Evolutionary conservation across 106 monocot species (phyloP).

Genomic region (Allium fistulosum): DNA sequence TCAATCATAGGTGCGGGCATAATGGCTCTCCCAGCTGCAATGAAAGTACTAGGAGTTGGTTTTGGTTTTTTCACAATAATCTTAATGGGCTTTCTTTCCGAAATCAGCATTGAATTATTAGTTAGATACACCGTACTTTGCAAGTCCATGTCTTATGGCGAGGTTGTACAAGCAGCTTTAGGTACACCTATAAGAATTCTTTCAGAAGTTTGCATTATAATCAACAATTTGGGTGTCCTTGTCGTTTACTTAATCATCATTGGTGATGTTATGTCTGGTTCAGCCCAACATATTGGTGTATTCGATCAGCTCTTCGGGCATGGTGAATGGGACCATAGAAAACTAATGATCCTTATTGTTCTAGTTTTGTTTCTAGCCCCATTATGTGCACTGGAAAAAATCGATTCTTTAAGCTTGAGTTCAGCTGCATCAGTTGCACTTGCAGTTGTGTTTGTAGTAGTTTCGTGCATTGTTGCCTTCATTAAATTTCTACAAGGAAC

Average conservation of each 20-base stretch:
- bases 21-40: slow-evolving; percentile 86
- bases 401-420: slow-evolving; percentile 67
- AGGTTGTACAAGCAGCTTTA: slow-evolving; percentile 54
- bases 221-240: slow-evolving; percentile 78
- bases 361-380: slow-evolving; percentile 58
- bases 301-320: slow-evolving; percentile 54
- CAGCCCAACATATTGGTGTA: slow-evolving; percentile 53
- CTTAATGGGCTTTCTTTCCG: slow-evolving; percentile 66
- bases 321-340: slow-evolving; percentile 56
- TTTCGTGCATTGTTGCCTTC: slow-evolving; percentile 13
- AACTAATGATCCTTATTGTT: slow-evolving; percentile 45
- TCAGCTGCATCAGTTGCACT: slow-evolving; percentile 47
- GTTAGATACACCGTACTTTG: slow-evolving; percentile 47
- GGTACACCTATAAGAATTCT: slow-evolving; percentile 37
- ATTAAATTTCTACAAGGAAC: slow-evolving; percentile 27
- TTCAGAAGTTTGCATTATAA: slow-evolving; percentile 58
- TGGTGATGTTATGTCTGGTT: slow-evolving; percentile 83
- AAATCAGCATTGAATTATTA: slow-evolving; percentile 79
- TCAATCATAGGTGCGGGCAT: slow-evolving; percentile 90
- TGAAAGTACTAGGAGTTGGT: slow-evolving; percentile 75
- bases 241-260: slow-evolving; percentile 82
- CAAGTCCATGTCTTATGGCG: slow-evolving; percentile 56
- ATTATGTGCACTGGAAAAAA: slow-evolving; percentile 63
- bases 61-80: slow-evolving; percentile 45
- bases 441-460: slow-evolving; percentile 18